Base-by-base conservation (phyloP, 2,329 filamentous ascomycete species). In the Penicillium freii region DNA sequence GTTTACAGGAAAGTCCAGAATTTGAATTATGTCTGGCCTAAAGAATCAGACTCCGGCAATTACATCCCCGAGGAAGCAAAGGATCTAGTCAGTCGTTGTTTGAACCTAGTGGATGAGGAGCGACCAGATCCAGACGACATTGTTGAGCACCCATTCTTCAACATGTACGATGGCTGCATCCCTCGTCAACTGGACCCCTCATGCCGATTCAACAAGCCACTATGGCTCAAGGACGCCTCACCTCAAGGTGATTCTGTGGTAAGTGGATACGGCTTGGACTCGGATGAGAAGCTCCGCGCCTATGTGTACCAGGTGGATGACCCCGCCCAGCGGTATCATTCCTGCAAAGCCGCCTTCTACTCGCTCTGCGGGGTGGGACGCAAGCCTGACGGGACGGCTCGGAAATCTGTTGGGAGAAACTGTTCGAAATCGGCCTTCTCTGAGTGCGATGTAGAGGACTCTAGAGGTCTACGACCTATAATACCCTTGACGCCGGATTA, bases 21-120 rank as follows among this genome's bases (percentile, higher is more conserved):
- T 34, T 60, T 80, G 42, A 73, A 74, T n/a, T 81, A 81, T 55
- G 75, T 76, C 25, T 81, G 79, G 79, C 79, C 78, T 11, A 77
- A 77, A 52, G 75, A 77, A 48, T 69, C 72, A 5, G 74, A 78
- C 21, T 71, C 72, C 42, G 62, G 67, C 27, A 80, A 80, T 54
- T 72, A 78, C 58, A 80, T 81, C 40, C 78, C 79, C 1, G 71
- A 75, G n/a, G 77, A 81, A 61, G 79, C 77, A 19, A 81, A 80
- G 57, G 73, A 75, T 38, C 70, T 81, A 31, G 78, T 81, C 10
- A 75, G 74, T 47, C 72, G 72, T 21, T 80, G 80, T 54, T 69
- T 81, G 43, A 80, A 77, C 48, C 69, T 81, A 31, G 74, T 77
- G 15, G 78, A 80, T 45, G 72, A 78, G n/a, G 73, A 79, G 59